phyloP scores from a whole-genome alignment of 2,329 filamentous ascomycete species.

The Pseudocercospora eumusae region DNA sequence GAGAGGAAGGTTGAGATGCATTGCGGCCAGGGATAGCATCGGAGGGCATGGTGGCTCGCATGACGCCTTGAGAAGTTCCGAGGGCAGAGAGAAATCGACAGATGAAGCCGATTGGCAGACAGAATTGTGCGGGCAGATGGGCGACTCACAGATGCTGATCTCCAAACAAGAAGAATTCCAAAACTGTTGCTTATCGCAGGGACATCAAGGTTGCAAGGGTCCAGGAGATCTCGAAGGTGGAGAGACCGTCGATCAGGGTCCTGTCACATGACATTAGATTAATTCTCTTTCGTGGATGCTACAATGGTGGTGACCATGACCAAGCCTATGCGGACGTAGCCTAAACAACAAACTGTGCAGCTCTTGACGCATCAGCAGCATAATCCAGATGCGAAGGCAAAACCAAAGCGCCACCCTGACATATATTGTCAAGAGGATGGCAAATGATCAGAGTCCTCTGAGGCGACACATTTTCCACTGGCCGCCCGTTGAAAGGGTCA shows the following conservation, averaged over 20 bases:
- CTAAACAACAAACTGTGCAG: constrained; percentile 38
- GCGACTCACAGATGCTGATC: constrained; percentile 1
- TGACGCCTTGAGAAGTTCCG: neutral
- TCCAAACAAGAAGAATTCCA: neutral
- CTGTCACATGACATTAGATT: neutral
- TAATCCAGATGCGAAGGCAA: constrained; percentile 42
- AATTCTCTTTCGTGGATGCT: neutral
- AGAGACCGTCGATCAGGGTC: constrained; percentile 7
- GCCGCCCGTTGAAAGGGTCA: constrained; percentile 41
- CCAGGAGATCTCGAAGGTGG: constrained; percentile 1
- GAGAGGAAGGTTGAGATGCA: constrained; percentile 3
- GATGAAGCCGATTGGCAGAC: neutral
- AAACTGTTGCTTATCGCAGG: constrained; percentile 8
- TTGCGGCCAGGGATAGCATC: neutral
- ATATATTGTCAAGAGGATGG: constrained; percentile 41
- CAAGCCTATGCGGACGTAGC: neutral
- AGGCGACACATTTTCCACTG: constrained; percentile 39
- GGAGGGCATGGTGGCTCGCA: neutral
- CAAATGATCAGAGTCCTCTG: constrained; percentile 41
- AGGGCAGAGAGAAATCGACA: neutral
- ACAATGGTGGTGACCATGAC: neutral
- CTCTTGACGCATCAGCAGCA: constrained; percentile 36
- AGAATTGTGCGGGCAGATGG: neutral
- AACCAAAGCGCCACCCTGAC: constrained; percentile 36
- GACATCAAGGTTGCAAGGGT: neutral